Percentiles rank a stretch among this genome's conserved stretches.
Conservation (phyloP, 352 stramenopile species). For the Phytophthora pini region DNA sequence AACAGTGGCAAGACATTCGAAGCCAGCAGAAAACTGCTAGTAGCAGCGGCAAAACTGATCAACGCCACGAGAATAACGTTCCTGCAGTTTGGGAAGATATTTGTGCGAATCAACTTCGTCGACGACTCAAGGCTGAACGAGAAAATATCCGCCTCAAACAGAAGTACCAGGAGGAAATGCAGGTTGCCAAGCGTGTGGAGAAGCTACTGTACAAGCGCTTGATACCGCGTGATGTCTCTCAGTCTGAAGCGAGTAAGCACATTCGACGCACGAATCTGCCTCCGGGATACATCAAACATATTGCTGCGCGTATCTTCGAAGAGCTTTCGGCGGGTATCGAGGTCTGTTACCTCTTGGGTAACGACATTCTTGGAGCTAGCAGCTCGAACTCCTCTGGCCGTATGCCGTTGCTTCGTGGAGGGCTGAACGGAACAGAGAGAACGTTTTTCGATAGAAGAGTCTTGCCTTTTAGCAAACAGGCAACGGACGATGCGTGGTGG, state of each 20-base stretch:
- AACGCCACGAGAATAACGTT: not conserved
- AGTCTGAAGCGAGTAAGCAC: not conserved
- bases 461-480: not conserved
- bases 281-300: not conserved
- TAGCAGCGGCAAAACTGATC: not conserved
- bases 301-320: not conserved
- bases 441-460: not conserved
- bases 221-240: not conserved
- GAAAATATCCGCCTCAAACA: not conserved
- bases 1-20: slow-evolving; percentile 14
- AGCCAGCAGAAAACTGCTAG: not conserved
- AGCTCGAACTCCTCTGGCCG: not conserved
- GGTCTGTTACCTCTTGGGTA: not conserved
- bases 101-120: not conserved
- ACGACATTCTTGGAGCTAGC: not conserved
- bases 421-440: not conserved
- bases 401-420: not conserved
- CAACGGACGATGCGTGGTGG: not conserved
- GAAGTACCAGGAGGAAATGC: not conserved
- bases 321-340: not conserved
- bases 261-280: not conserved
- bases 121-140: not conserved
- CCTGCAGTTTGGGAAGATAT: not conserved
- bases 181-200: not conserved
- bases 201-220: not conserved